Evolutionary conservation across 2,329 filamentous ascomycete genomes (phyloP).

Genomic region (Ceratocystis lukuohia): DNA sequence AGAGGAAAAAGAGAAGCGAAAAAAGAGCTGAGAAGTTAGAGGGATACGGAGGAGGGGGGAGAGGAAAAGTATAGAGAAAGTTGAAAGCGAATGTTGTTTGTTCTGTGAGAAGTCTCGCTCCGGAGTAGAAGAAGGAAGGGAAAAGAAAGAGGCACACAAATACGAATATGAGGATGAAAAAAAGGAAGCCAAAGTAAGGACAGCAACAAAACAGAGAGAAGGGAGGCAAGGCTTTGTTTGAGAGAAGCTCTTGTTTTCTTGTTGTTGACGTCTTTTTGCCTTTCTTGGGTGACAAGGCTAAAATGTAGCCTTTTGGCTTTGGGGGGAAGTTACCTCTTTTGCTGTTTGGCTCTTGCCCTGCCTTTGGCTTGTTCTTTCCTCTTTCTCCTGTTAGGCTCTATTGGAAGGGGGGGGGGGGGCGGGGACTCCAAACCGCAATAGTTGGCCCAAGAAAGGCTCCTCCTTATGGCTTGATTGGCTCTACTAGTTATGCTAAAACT

Average conservation of each 20-base stretch:
- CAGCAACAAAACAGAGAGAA: not conserved
- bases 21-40: not conserved
- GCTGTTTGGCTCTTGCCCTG: not conserved
- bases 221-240: not conserved
- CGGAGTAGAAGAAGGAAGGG: not conserved
- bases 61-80: not conserved
- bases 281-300: not conserved
- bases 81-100: no score
- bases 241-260: not conserved
- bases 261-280: conserved; percentile 3
- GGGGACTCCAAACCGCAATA: not conserved
- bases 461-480: not conserved
- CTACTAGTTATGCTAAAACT: not conserved
- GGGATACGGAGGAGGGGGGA: not conserved
- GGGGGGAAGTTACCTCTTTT: not conserved
- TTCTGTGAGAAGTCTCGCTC: not conserved
- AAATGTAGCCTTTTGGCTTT: conserved; percentile 4
- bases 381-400: not conserved
- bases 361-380: not conserved
- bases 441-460: not conserved
- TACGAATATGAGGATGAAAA: not conserved
- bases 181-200: not conserved
- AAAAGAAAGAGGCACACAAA: not conserved
- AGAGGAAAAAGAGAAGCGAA: not conserved
- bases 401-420: not conserved